Evolutionary conservation across 73 alveolate genomes (phyloP), one percentile per base, ranked within the genome.

Genomic region (Blepharisma japonicum): DNA sequence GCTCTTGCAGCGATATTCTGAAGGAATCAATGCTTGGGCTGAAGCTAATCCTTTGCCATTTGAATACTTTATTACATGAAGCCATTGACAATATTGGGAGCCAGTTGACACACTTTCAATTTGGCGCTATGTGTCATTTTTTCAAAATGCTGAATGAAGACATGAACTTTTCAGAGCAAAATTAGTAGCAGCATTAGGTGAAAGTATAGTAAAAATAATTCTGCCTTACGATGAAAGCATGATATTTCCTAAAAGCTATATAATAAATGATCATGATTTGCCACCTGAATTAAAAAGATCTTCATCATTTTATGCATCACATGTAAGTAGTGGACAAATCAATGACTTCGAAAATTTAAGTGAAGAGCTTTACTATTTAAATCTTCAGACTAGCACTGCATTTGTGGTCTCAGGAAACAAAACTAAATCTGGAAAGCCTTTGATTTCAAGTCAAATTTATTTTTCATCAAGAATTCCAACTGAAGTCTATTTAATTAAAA

Each of bases 401-500:
- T 93, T 97, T 97, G 95, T 89, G 20, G 81, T 96, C 32, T 90
- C 82, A 71, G 99, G 99, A 47, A 93, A 93, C 45, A 83, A 83
- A 77, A 96, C 99, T 6, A 89, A 87, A 77, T 83, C 90, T 76
- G 98, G 98, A 74, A 88, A 95, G 68, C 99, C 99, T 8, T 61
- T 94, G 6, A 83, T 94, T 55, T 90, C 95, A 39, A 92, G 90
- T 71, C 99, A 96, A 77, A 99, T 99, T 45, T 99, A 96, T 85
- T 80, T 94, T 66, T 88, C 85, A 47, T 85, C 89, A 66, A 23
- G 86, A 7, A 83, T 94, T n/a, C 99, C 98, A 32, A 68, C 92
- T 55, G 87, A 80, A 54, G 86, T 94, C 92, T 91, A 89, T 83
- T 79, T 91, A 68, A 83, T 71, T 39, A 94, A 93, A 81, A 55